Base-by-base conservation (phyloP, 139 green algal species). In the Pleodorina starrii region DNA sequence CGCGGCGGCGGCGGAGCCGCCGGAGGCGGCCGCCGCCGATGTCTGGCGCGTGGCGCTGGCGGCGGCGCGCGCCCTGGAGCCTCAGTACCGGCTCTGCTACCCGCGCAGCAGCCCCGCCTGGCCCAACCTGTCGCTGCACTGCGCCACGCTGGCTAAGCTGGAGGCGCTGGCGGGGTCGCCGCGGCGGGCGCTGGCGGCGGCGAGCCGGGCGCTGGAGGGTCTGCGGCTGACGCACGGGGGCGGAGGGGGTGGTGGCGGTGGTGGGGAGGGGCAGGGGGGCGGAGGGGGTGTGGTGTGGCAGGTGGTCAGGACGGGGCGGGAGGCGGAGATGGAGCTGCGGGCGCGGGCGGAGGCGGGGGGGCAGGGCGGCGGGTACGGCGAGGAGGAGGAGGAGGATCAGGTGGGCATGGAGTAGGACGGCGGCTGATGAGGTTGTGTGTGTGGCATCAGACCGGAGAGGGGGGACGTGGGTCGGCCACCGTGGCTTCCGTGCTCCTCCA, bases 21-120 rank as follows among this genome's bases (percentile, higher is more conserved):
- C n/a, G n/a, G n/a, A n/a, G n/a, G n/a, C n/a, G n/a, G n/a, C n/a
- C n/a, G n/a, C n/a, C n/a, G n/a, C n/a, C n/a, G n/a, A n/a, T n/a
- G n/a, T n/a, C n/a, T 96, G 95, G 94, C 2, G 73, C 9, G 4
- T 88, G 25, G 93, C 92, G 5, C 88, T 96, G 40, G 29, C 54
- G 10, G 82, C 79, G 17, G 93, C 90, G 17, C 44, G 82, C 0
- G 12, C 71, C n/a, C 72, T 97, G 81, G 80, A 76, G 0, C 77
- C 89, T 1, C 29, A 90, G 29, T 95, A 95, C 80, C n/a, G 91
- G 19, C 50, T 87, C 10, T 80, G 93, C 4, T 97, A 97, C n/a
- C 91, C 90, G 7, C 7, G 2, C n/a, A n/a, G n/a, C n/a, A n/a
- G n/a, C 40, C n/a, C 27, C 35, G 88, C 87, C 0, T 93, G 89